Evolutionary conservation across 306 rosid genomes (phyloP).

Genomic region (Fagus crenata): DNA sequence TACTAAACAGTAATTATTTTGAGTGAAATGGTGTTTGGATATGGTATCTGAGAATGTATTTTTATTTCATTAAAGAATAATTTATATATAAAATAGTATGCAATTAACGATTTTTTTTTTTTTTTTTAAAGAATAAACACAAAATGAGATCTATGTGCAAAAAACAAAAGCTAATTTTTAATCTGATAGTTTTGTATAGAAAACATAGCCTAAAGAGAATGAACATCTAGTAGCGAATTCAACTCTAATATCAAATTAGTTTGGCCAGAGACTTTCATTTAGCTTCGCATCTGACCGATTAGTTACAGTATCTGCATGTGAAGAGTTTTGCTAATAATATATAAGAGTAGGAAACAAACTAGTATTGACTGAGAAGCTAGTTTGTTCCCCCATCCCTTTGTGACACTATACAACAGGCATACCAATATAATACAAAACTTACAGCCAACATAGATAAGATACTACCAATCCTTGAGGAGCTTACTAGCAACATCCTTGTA

Average conservation of each 20-base stretch:
- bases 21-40: no score
- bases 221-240: neutral
- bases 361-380: neutral
- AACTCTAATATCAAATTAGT: neutral
- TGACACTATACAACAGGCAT: neutral
- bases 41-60: no score
- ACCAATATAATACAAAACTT: conserved; percentile 1
- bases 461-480: conserved; percentile 78
- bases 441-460: conserved; percentile 4
- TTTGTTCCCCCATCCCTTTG: neutral
- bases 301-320: neutral
- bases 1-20: no score
- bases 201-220: no score
- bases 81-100: no score
- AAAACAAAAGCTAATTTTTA: no score
- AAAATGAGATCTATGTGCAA: no score
- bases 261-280: neutral
- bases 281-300: neutral
- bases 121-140: no score
- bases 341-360: no score
- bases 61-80: no score
- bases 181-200: no score
- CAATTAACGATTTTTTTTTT: no score
- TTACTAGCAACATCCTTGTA: conserved; percentile 71
- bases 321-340: neutral